Conservation (phyloP, 495 filamentous ascomycete genomes). For the Paragyromitra xinjiangensis region DNA sequence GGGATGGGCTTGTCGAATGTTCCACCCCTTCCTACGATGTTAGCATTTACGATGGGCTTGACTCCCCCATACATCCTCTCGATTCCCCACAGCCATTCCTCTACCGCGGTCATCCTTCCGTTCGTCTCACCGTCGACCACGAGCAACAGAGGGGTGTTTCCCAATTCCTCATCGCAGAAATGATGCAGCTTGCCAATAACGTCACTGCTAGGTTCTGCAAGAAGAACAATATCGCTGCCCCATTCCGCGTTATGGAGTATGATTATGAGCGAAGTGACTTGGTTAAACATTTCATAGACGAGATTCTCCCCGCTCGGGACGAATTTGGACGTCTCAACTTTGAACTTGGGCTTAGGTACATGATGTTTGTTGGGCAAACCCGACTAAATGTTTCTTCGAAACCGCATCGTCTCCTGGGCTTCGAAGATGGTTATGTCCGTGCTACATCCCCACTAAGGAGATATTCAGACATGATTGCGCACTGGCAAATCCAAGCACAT, state of each 20-base stretch:
- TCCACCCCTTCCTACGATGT: conserved; percentile 10
- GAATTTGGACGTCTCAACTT: conserved; percentile 52
- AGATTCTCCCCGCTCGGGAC: conserved; percentile 57
- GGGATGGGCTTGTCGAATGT: conserved; percentile 58
- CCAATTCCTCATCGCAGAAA: conserved; percentile 63
- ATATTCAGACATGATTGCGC: conserved; percentile 81
- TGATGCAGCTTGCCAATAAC: conserved; percentile 83
- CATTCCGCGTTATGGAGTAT: conserved; percentile 75
- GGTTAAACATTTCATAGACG: conserved; percentile 55
- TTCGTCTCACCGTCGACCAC: conserved; percentile 57
- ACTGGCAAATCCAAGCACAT: conserved; percentile 91
- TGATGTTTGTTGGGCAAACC: conserved; percentile 64
- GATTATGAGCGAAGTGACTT: conserved; percentile 65
- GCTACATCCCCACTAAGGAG: conserved; percentile 87
- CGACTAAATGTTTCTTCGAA: conserved; percentile 61
- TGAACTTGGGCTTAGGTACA: conserved; percentile 57
- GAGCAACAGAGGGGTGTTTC: background rate
- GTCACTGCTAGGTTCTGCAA: conserved; percentile 77
- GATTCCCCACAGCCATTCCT: conserved; percentile 33
- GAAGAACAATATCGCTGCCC: conserved; percentile 76
- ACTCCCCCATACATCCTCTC: conserved; percentile 29
- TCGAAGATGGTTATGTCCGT: conserved; percentile 73
- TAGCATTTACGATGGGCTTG: conserved; percentile 29
- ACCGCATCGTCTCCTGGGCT: conserved; percentile 69
- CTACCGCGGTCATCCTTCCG: conserved; percentile 54